phyloP scores from a whole-genome alignment of 768 basidiomycete genomes.

The Sarcodon aspratus region DNA sequence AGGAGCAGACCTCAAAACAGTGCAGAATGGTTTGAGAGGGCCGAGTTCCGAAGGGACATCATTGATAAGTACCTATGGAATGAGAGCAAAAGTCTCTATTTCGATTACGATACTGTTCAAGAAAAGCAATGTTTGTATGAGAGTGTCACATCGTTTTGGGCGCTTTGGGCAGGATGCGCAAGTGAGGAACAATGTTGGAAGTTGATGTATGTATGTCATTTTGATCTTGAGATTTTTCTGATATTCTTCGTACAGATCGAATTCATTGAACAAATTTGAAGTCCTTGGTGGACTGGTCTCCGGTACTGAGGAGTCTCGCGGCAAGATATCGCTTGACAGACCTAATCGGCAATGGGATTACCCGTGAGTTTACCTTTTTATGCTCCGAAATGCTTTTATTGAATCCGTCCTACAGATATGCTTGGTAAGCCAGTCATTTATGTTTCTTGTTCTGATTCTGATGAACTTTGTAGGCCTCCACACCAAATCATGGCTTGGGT shows the following conservation, averaged over 20 bases:
- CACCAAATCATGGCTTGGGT: conserved; percentile 99
- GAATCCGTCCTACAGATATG: conserved; percentile 34
- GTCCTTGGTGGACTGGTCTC: conserved; percentile 92
- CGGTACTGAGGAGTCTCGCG: conserved; percentile 93
- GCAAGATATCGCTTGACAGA: conserved; percentile 89
- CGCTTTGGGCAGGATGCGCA: conserved; percentile 95
- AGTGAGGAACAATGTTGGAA: conserved; percentile 92
- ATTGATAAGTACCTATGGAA: conserved; percentile 98
- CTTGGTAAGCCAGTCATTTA: conserved; percentile 35
- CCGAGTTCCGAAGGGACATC: conserved; percentile 67
- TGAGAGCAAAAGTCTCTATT: conserved; percentile 87
- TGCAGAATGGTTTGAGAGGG: conserved; percentile 89
- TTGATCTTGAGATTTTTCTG: neutral
- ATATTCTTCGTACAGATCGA: conserved; percentile 35
- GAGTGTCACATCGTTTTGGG: conserved; percentile 94
- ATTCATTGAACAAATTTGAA: conserved; percentile 91
- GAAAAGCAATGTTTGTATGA: conserved; percentile 92
- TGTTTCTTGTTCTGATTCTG: neutral
- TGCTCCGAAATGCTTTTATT: neutral
- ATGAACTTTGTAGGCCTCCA: conserved; percentile 54
- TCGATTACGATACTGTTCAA: conserved; percentile 90
- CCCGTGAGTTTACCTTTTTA: conserved; percentile 45
- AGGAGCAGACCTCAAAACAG: conserved; percentile 54
- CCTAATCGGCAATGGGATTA: conserved; percentile 99
- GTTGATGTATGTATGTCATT: conserved; percentile 59